Evolutionary conservation across 768 basidiomycete genomes (phyloP), one percentile per base, ranked within the genome.

Genomic region (Boletus edulis): DNA sequence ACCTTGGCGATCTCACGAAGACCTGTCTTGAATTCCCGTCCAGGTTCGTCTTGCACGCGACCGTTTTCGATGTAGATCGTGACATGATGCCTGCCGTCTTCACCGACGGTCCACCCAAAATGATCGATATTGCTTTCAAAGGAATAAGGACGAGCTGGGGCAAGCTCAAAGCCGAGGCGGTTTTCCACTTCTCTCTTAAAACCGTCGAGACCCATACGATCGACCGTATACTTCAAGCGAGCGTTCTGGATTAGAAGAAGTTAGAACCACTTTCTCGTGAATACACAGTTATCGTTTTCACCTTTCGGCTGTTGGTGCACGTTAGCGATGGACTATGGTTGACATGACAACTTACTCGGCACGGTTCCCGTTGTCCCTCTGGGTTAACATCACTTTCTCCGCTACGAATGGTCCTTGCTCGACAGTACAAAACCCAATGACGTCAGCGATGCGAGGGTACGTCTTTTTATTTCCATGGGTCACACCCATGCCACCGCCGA

Each of bases 391-490:
- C 64, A 99, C 82, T 68, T 89, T 88, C 77, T 99, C 95, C 10
- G 94, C 94, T 5, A 96, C 87, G 55, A 82, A 76, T 63, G 81
- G 81, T 50, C 91, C 94, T 67, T 98, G 87, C 49, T 94, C 92
- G 6, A 83, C 75, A 2, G 89, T 91, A 65, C 93, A 94, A 79
- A 98, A 99, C 48, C 97, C 97, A 57, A 99, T 82, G 45, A 97
- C 74, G 64, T 87, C 87, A 29, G 84, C 94, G 43, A 86, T 72
- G 49, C 97, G 87, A 44, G 97, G 97, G 70, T 98, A 98, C 0
- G 97, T 99, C 78, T 97, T 95, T 79, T 98, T 98, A 80, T 93
- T 96, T 34, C 94, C 94, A 64, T 98, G 96, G 1, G 97, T 98
- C 42, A 98, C 97, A 72, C 97, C 97, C 97, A 99, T 99, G 46